Evolutionary conservation across 169 alveolate species (phyloP).

Genomic region (Perkinsus chesapeaki): DNA sequence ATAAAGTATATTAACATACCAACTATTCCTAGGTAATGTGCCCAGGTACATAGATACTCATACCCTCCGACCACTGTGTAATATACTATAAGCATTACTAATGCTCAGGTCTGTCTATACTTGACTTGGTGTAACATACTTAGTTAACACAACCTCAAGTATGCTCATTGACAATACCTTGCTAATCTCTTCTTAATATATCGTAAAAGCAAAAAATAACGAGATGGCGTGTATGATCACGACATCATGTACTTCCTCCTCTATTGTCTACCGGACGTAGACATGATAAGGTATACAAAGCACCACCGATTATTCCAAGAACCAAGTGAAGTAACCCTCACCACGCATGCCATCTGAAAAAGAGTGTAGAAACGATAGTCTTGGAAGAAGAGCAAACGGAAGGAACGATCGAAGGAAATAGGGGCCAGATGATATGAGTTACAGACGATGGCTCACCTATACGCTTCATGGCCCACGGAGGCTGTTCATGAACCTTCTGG

Average conservation of each 20-base stretch:
- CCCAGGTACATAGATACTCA: no score
- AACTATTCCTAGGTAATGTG: no score
- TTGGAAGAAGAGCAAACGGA: no score
- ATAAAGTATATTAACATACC: no score
- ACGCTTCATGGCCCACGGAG: not conserved
- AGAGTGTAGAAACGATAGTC: not conserved
- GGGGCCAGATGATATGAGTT: not conserved
- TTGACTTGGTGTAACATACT: no score
- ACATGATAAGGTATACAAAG: not conserved
- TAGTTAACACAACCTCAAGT: no score
- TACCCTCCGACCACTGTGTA: no score
- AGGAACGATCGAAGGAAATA: no score
- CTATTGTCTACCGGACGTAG: not conserved
- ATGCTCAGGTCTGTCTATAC: no score
- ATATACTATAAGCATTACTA: no score
- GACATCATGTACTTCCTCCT: not conserved
- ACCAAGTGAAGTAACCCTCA: conserved; percentile 31
- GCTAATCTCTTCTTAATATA: no score
- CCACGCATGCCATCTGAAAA: conserved; percentile 28
- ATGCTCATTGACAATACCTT: no score
- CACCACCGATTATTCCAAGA: conserved; percentile 14
- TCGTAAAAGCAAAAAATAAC: not conserved
- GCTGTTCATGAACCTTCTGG: not conserved
- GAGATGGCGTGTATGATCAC: not conserved
- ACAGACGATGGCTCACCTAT: conserved; percentile 3